These are phyloP conservation scores for Nakataea oryzae DNA, from an alignment of 2,329 filamentous ascomycete species.

Conservation along the genomic window DNA sequence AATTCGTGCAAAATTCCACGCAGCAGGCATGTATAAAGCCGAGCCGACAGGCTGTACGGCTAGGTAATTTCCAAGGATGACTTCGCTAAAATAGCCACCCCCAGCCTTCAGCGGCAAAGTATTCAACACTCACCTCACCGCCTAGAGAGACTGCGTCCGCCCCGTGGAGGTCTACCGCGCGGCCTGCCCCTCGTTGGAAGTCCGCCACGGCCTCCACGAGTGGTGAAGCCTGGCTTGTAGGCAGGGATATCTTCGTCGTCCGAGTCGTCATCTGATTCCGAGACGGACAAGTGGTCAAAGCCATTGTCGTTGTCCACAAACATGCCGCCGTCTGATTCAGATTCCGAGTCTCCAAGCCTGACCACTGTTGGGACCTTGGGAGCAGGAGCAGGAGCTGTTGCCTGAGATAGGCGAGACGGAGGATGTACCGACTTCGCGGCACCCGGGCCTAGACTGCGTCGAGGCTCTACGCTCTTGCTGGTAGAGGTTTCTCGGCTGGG, in stretches of 20 bases:
- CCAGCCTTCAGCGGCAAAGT: too few relatives aligned
- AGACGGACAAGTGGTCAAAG: conserved; percentile 4
- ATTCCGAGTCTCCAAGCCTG: conserved; percentile 16
- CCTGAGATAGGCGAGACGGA: not conserved
- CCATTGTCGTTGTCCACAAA: conserved; percentile 4
- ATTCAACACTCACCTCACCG: too few relatives aligned
- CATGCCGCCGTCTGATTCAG: not conserved
- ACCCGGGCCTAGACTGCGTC: not conserved
- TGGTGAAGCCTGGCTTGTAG: conserved; percentile 2
- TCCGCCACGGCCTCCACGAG: conserved; percentile 4
- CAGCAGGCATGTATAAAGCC: too few relatives aligned
- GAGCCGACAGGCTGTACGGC: too few relatives aligned
- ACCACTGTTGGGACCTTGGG: conserved; percentile 19
- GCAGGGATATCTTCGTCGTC: conserved; percentile 11
- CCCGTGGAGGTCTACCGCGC: conserved; percentile 6
- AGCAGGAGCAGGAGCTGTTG: not conserved
- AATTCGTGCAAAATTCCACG: too few relatives aligned
- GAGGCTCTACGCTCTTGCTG: not conserved
- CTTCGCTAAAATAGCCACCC: too few relatives aligned
- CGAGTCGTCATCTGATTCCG: conserved; percentile 12
- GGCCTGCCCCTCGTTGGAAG: conserved; percentile 4
- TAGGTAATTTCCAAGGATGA: too few relatives aligned
- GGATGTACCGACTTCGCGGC: not conserved
- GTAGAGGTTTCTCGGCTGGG: not conserved
- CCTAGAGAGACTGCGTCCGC: conserved; percentile 6